Evolutionary conservation across 805 yeast genomes (phyloP), one percentile per base, ranked within the genome.

Genomic region (Yamadazyma paraphyllophila): DNA sequence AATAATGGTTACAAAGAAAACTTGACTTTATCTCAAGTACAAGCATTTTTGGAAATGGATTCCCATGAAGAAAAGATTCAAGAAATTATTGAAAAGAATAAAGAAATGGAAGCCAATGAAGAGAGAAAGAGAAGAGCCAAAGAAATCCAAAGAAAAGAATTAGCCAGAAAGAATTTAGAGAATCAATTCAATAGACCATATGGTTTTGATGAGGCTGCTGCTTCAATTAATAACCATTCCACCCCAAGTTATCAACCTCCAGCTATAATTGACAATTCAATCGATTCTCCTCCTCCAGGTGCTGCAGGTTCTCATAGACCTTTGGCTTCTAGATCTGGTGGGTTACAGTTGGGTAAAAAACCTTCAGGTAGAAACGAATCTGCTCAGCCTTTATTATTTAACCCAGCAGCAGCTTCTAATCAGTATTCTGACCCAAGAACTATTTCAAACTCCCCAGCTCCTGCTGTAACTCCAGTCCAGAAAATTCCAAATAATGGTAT

Each of bases 61-160:
- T 87, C 96, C 34, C 97, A 94, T 65, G 99, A 94, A 69, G 99
- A 94, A 71, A 92, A 88, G 74, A 92, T 95, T 61, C 98, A 94
- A 74, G 97, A 94, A 64, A 91, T 94, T 63, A 94, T 94, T 58
- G 98, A 89, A 69, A 83, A 91, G 66, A 94, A 94, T 74, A 94
- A 94, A 71, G 99, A 94, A 70, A 72, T 88, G 59, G 99, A 92
- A 67, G 99, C 99, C 34, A 83, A 88, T 45, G 99, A 94, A 69
- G 97, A 92, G 68, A 85, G 98, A 69, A 92, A 92, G 71, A 86
- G 95, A 68, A 83, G 88, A 63, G 97, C 98, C 41, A 88, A 86
- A 65, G 95, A 87, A 61, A 84, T 87, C 50, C 95, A 89, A 63
- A 77, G 88, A 63, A 84, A 79, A 59, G 94, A 86, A 63, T 76